A percentile compares a stretch with the other conserved stretches of the same genome.
Conservation (phyloP, 1,284 basidiomycete genomes). For the Gymnopus androsaceus region DNA sequence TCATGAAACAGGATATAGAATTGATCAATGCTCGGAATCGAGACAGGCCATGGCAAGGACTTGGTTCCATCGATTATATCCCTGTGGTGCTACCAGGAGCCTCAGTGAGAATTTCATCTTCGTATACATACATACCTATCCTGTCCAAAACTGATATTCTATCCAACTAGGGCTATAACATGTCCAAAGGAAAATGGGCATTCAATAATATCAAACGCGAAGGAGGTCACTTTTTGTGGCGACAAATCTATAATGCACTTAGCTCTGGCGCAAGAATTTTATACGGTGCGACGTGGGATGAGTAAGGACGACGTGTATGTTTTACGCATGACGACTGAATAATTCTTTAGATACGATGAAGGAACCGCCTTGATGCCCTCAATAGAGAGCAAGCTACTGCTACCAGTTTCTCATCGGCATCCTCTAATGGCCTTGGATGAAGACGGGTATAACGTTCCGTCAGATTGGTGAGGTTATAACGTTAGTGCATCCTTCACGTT, state of each 20-base stretch:
- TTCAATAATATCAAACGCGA: conserved; percentile 66
- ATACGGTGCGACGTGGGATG: conserved; percentile 83
- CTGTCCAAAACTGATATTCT: too few relatives aligned
- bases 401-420: conserved; percentile 58
- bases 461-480: conserved; percentile 62
- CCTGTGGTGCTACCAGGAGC: conserved; percentile 74
- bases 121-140: too few relatives aligned
- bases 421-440: conserved; percentile 68
- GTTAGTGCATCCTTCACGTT: background rate
- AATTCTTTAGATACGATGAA: conserved; percentile 66
- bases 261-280: conserved; percentile 61
- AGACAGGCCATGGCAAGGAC: conserved; percentile 36
- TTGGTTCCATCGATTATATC: conserved; percentile 61
- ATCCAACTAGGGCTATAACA: conserved; percentile 57
- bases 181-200: conserved; percentile 64
- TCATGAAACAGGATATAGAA: conserved; percentile 62
- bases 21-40: conserved; percentile 52
- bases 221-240: conserved; percentile 74
- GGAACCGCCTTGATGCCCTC: conserved; percentile 75
- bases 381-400: conserved; percentile 53
- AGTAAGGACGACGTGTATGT: conserved; percentile 47
- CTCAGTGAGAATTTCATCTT: conserved; percentile 50
- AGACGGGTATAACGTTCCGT: conserved; percentile 68
- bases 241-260: conserved; percentile 65
- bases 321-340: background rate